Evolutionary conservation across 345 rosid species (phyloP), one percentile per base, ranked within the genome.

Genomic region (Odontarrhena argentea): DNA sequence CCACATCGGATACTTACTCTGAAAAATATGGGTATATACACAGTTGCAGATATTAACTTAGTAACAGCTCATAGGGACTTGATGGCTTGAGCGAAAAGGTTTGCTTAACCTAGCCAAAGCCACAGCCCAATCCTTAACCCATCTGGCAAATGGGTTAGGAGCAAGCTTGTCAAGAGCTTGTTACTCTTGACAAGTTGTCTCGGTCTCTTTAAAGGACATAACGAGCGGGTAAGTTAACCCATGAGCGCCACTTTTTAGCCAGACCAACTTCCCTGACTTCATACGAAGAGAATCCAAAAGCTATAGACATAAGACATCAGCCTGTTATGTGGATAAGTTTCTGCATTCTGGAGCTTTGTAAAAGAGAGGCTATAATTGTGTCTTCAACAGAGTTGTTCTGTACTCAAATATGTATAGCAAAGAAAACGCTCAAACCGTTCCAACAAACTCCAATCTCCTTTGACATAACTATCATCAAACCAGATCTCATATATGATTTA

Each of bases 271-370:
- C 22, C 22, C 22, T 18, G 22, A 18, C 22, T 18, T 18, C 22
- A 18, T 18, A 18, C 1, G 22, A 18, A 18, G 40, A 94, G 91
- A 22, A 91, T 95, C 0, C 99, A 96, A 4, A 86, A 91, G 89
- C 99, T 91, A 82, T 91, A 94, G 24, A 88, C 22, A 18, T 18
- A 18, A 18, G 22, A 18, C 89, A 64, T 94, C 99, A 3, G 96
- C 85, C 1, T 68, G 95, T 49, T 94, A 97, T 4, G 89, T 87
- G 36, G 84, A 44, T 15, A 68, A 18, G 60, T 86, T 89, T 26
- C 95, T 79, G 61, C 79, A 83, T 69, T 94, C 96, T 4, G 97
- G 97, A n/a, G 99, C 91, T 69, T 82, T 74, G 65, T 91, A 94
- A 82, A 87, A 94, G 43, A 85, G 88, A 12, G 28, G 84, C 68